Evolutionary conservation across 2,329 filamentous ascomycete genomes (phyloP).

Genomic region (Nakataea oryzae): DNA sequence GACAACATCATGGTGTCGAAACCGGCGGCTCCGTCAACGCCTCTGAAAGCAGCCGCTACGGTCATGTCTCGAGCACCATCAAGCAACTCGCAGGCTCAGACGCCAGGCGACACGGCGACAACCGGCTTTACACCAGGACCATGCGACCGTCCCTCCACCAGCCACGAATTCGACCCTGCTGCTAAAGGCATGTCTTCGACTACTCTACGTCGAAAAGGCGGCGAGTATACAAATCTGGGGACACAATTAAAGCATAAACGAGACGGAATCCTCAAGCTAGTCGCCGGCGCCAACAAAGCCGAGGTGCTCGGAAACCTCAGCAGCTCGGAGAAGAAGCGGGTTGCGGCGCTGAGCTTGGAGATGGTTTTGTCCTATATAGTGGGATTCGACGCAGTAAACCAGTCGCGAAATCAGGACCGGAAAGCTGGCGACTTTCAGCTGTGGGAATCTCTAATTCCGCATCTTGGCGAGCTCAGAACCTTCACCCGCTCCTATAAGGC

Average conservation of each 20-base stretch:
- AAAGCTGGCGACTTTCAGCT: slow-evolving; percentile 26
- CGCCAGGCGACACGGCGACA: slow-evolving; percentile 30
- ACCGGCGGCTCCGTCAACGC: slow-evolving; percentile 34
- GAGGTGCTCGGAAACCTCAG: slow-evolving; percentile 12
- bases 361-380: slow-evolving; percentile 43
- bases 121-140: slow-evolving; percentile 29
- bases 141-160: slow-evolving; percentile 25
- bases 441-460: slow-evolving; percentile 35
- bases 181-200: slow-evolving; percentile 14
- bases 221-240: slow-evolving; percentile 28
- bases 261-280: slow-evolving; percentile 28
- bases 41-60: slow-evolving; percentile 31
- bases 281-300: slow-evolving; percentile 10
- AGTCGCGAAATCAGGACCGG: slow-evolving; percentile 30
- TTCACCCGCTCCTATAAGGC: slow-evolving; percentile 22
- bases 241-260: slow-evolving; percentile 43
- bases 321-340: slow-evolving; percentile 27
- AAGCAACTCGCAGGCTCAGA: slow-evolving; percentile 39
- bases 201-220: slow-evolving; percentile 23
- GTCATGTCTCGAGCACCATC: slow-evolving; percentile 44
- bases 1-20: slow-evolving; percentile 23
- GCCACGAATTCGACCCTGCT: slow-evolving; percentile 20
- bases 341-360: slow-evolving; percentile 33
- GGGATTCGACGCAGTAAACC: slow-evolving; percentile 38
- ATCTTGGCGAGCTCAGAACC: slow-evolving; percentile 28